Percentiles rank a stretch among this genome's conserved stretches.
These are phyloP conservation scores for Cyclostephanos invisitatus DNA, from an alignment of 108 stramenopile species.

Conservation along the genomic window DNA sequence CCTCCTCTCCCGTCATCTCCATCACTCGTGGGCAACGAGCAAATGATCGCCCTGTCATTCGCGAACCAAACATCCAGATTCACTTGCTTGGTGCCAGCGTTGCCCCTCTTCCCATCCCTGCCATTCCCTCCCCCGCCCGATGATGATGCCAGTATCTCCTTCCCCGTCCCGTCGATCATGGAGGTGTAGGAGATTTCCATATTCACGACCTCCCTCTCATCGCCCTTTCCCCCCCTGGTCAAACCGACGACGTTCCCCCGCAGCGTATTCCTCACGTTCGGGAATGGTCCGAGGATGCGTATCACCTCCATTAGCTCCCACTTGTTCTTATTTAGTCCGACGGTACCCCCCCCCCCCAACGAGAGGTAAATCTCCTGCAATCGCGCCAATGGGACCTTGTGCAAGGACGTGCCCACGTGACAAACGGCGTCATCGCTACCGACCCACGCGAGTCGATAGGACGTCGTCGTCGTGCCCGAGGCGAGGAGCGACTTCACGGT, in stretches of 20 bases:
- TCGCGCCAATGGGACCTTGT: constrained; percentile 87
- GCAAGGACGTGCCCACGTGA: constrained; percentile 81
- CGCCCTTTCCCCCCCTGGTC: not conserved
- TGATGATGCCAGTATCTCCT: constrained; percentile 62
- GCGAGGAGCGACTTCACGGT: constrained; percentile 24
- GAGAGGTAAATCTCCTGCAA: constrained; percentile 81
- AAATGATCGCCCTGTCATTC: constrained; percentile 62
- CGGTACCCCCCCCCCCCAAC: constrained; percentile 29
- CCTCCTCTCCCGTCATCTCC: constrained; percentile 16
- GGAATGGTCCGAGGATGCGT: constrained; percentile 87
- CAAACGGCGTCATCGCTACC: constrained; percentile 76
- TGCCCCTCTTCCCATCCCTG: constrained; percentile 21
- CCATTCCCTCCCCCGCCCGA: constrained; percentile 17
- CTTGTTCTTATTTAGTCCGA: constrained; percentile 18
- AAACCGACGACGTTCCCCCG: constrained; percentile 53
- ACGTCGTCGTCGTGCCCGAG: constrained; percentile 5
- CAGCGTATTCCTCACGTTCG: constrained; percentile 81
- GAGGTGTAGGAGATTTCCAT: constrained; percentile 56
- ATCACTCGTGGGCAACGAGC: constrained; percentile 38
- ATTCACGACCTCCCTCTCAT: constrained; percentile 21
- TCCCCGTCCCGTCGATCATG: constrained; percentile 88
- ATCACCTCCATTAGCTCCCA: constrained; percentile 82
- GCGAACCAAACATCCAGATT: constrained; percentile 66
- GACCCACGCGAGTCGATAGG: constrained; percentile 80
- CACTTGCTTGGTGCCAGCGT: constrained; percentile 62